Conservation (phyloP, 192 early-diverging fungal genomes). For the Gryganskiella cystojenkinii region DNA sequence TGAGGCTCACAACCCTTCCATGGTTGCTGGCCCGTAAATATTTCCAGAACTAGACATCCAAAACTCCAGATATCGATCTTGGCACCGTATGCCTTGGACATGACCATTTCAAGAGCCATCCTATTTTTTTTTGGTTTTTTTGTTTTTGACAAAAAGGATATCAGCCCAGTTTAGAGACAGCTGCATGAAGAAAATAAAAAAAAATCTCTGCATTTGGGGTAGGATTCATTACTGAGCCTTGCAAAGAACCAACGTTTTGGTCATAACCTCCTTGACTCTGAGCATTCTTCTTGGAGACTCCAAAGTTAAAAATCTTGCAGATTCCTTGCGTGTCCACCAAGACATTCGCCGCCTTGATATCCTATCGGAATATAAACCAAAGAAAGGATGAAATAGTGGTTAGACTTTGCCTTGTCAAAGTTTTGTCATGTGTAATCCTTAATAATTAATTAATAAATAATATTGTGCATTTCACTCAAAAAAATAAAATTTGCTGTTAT, state of each 20-base stretch:
- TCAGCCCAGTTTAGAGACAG: too few relatives aligned
- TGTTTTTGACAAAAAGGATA: too few relatives aligned
- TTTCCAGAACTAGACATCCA: conserved; percentile 93
- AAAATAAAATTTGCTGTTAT: too few relatives aligned
- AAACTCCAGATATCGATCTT: conserved; percentile 96
- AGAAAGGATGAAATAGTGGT: too few relatives aligned
- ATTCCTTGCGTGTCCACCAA: conserved; percentile 82
- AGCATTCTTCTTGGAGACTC: conserved; percentile 86
- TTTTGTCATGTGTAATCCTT: too few relatives aligned
- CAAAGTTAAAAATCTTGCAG: conserved; percentile 98
- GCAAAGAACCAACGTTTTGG: conserved; percentile 59
- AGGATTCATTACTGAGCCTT: conserved; percentile 82
- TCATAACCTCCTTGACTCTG: conserved; percentile 34
- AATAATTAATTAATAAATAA: too few relatives aligned
- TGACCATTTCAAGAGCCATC: conserved; percentile 97
- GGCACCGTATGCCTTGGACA: conserved; percentile 81
- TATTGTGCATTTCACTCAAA: too few relatives aligned
- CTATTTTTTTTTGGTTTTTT: too few relatives aligned
- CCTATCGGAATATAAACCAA: conserved; percentile 42
- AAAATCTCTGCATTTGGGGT: neutral
- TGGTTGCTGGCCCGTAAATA: conserved; percentile 90
- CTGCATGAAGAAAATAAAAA: neutral
- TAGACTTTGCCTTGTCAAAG: too few relatives aligned
- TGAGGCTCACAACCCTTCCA: conserved; percentile 69
- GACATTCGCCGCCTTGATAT: conserved; percentile 88